Conservation (phyloP, 2,329 filamentous ascomycete species). For the Penicillium janthinellum region DNA sequence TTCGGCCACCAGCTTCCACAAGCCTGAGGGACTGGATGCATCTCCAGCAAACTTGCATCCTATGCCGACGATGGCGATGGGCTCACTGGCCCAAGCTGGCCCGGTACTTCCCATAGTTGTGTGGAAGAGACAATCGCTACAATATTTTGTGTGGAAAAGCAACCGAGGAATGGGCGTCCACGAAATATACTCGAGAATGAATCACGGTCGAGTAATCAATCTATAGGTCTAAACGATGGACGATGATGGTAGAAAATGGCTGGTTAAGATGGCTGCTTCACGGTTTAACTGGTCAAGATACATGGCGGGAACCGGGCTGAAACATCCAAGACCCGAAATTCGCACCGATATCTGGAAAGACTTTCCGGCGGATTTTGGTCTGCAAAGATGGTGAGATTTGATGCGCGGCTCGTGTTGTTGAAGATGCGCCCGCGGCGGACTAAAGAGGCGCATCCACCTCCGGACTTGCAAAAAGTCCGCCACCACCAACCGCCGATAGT, state of each 20-base stretch:
- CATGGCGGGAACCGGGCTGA: not conserved
- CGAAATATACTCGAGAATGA: too few species aligned
- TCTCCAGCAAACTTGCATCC: constrained; percentile 29
- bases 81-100: constrained; percentile 12
- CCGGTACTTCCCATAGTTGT: constrained; percentile 1
- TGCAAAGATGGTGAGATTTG: not conserved
- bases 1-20: not conserved
- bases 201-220: not conserved
- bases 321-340: not conserved
- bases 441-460: not conserved
- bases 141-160: not conserved
- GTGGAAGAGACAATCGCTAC: not conserved
- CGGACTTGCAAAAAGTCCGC: not conserved
- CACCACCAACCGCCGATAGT: not conserved
- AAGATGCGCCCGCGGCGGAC: not conserved
- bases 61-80: constrained; percentile 32
- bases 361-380: not conserved
- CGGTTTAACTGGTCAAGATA: not conserved
- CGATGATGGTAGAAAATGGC: not conserved
- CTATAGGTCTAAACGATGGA: not conserved
- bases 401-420: not conserved
- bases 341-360: not conserved
- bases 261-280: not conserved
- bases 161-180: not conserved
- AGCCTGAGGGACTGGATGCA: constrained; percentile 13